A percentile compares a stretch with the other conserved stretches of the same genome.
phyloP scores from a whole-genome alignment of 139 green algal species.

The Closterium sp. region DNA sequence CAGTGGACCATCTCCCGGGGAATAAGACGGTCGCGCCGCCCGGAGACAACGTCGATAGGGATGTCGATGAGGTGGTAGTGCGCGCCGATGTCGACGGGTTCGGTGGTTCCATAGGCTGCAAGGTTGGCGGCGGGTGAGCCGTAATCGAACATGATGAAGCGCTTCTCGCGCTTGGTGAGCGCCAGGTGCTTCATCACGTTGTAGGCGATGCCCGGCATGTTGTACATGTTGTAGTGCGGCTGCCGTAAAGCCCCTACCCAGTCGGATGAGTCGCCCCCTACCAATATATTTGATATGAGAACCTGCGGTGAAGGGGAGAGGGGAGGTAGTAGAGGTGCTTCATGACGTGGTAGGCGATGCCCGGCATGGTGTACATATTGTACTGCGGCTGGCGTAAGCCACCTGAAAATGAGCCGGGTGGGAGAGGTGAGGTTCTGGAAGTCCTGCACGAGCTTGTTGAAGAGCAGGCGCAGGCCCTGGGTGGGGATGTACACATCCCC shows the following conservation, averaged over 20 bases:
- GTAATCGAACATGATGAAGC: conserved; percentile 87
- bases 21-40: conserved; percentile 78
- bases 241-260: conserved; percentile 82
- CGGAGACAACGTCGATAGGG: conserved; percentile 84
- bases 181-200: conserved; percentile 37
- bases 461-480: conserved; percentile 53
- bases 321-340: conserved; percentile 4
- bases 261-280: conserved; percentile 74
- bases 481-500: conserved; percentile 80
- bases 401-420: no score
- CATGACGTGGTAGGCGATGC: conserved; percentile 58
- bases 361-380: conserved; percentile 77
- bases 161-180: conserved; percentile 33
- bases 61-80: conserved; percentile 74
- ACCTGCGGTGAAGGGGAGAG: neutral
- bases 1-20: conserved; percentile 55
- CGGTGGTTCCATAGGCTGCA: conserved; percentile 63
- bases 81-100: conserved; percentile 69
- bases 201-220: conserved; percentile 81
- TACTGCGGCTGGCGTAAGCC: conserved; percentile 64
- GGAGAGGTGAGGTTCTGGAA: conserved; percentile 62
- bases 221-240: conserved; percentile 80
- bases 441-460: conserved; percentile 53
- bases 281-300: conserved; percentile 17
- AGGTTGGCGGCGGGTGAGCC: conserved; percentile 56